Evolutionary conservation across 2,329 filamentous ascomycete species (phyloP), one percentile per base, ranked within the genome.

Genomic region (Aspergillus sp.): DNA sequence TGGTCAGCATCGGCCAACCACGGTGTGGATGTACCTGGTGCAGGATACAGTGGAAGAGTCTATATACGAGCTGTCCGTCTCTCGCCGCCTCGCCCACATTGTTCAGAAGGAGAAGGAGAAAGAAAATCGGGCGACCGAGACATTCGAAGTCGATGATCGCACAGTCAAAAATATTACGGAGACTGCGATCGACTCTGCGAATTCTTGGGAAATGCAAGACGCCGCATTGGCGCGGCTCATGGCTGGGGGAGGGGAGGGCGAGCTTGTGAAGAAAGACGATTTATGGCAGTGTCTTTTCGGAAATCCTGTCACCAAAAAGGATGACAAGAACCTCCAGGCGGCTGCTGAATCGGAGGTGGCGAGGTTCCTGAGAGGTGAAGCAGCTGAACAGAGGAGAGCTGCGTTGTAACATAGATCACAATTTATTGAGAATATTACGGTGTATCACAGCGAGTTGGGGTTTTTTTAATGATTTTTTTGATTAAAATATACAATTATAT

Each of bases 11-110:
- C 85, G 89, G 47, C 82, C 89, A 59, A 99, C 94, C 0, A 96
- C 90, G 0, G 91, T 97, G 1, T 97, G 92, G 88, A 87, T 96
- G 70, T 97, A 97, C 68, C 80, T 97, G 2, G 83, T 96, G n/a
- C 84, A 87, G 14, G 89, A 88, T 47, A 95, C 93, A 0, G 90
- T 97, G 0, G 94, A 99, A 66, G 88, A 95, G 73, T 88, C 88
- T 1, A 95, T 97, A 56, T 91, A 97, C 72, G 84, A 92, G 53
- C 82, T 96, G 32, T 94, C 90, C 0, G 90, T 95, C 1, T 79
- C 81, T 54, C 81, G 91, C 24, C 85, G 93, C 3, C 76, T 96
- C 61, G 84, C 87, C 51, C 90, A 96, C 65, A 87, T 96, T 67
- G 80, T 79, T 2, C 76, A 67, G 44, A 76, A 67, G 51, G 71